Conservation (phyloP, 83 land plant genomes). For the Picea mariana region DNA sequence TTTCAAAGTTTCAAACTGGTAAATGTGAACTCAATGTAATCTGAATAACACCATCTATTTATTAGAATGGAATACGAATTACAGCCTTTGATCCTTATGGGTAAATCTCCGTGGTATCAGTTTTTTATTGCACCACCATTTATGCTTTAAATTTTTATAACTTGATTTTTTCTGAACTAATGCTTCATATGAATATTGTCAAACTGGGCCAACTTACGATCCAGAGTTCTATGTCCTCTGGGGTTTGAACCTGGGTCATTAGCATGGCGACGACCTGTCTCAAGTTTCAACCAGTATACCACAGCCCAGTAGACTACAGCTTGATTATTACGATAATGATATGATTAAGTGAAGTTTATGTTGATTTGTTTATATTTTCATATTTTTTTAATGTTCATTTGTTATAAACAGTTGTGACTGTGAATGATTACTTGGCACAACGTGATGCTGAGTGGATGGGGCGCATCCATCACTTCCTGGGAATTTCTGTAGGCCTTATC, state of each 20-base stretch:
- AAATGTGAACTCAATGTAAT: not conserved
- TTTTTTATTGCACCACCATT: not conserved
- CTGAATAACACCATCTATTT: not conserved
- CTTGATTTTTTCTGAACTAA: too few species aligned
- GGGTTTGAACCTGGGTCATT: too few species aligned
- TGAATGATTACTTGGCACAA: slow-evolving; percentile 97
- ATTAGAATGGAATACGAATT: not conserved
- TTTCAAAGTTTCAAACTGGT: not conserved
- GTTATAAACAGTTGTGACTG: slow-evolving; percentile 78
- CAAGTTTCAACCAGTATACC: too few species aligned
- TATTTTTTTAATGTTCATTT: slow-evolving; percentile 15
- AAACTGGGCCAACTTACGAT: too few species aligned
- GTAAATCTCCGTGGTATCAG: not conserved
- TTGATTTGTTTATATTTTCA: not conserved
- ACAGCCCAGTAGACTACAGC: not conserved
- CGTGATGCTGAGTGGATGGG: slow-evolving; percentile 99
- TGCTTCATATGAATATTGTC: too few species aligned
- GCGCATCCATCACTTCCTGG: slow-evolving; percentile 90
- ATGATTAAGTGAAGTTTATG: not conserved
- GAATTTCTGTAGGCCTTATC: slow-evolving; percentile 98
- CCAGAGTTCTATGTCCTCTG: too few species aligned
- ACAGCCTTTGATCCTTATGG: not conserved
- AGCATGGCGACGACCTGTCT: too few species aligned
- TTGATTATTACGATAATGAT: not conserved
- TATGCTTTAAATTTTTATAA: not conserved